These are phyloP conservation scores for Paramecium bursaria DNA, from an alignment of 73 alveolate species.

Conservation along the genomic window DNA sequence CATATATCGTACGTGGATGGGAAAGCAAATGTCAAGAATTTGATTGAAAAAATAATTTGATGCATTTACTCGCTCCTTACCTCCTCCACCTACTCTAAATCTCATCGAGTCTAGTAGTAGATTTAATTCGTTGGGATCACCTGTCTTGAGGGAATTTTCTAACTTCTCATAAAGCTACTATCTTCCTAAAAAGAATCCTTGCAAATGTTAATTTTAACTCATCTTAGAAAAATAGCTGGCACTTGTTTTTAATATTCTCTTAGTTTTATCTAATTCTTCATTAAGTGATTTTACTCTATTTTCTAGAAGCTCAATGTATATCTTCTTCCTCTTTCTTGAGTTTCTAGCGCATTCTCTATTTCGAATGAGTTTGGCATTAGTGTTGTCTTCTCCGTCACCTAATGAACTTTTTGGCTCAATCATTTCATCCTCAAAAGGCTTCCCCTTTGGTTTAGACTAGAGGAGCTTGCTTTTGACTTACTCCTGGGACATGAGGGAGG, in stretches of 20 bases:
- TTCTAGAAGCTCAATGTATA: constrained; percentile 69
- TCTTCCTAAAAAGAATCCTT: constrained; percentile 63
- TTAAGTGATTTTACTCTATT: constrained; percentile 55
- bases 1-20: constrained; percentile 65
- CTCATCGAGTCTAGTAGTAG: constrained; percentile 68
- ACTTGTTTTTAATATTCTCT: constrained; percentile 63
- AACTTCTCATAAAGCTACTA: constrained; percentile 59
- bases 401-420: constrained; percentile 5
- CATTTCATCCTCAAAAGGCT: constrained; percentile 50
- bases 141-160: constrained; percentile 56
- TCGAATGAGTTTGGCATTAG: constrained; percentile 60
- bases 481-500: constrained; percentile 47
- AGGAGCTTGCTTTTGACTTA: constrained; percentile 26
- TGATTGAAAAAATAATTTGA: constrained; percentile 64
- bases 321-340: constrained; percentile 71
- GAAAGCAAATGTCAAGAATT: constrained; percentile 67
- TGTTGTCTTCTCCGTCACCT: constrained; percentile 49
- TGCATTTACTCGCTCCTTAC: constrained; percentile 69
- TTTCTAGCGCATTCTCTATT: constrained; percentile 72
- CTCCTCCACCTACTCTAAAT: constrained; percentile 71
- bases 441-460: constrained; percentile 46
- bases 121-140: constrained; percentile 66
- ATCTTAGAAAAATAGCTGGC: constrained; percentile 54
- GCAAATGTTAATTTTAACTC: constrained; percentile 60
- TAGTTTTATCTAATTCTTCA: constrained; percentile 65